Evolutionary conservation across 768 basidiomycete species (phyloP).

Genomic region (Leccinum rimulosum): DNA sequence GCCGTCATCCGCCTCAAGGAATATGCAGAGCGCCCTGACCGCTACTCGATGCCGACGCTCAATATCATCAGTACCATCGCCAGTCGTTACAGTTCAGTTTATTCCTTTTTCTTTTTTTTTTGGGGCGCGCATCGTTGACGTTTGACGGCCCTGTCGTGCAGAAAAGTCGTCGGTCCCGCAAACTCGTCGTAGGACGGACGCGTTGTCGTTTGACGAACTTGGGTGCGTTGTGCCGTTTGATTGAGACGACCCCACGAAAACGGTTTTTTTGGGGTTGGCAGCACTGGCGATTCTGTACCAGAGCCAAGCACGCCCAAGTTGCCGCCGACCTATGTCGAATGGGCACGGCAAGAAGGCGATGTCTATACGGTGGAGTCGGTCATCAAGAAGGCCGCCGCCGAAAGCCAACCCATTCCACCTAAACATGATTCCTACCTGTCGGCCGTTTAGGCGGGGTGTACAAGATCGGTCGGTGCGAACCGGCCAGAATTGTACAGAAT

Average conservation of each 20-base stretch:
- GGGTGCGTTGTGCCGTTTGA: conserved; percentile 10
- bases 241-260: background rate
- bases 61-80: conserved; percentile 21
- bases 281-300: conserved; percentile 6
- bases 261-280: background rate
- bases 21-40: conserved; percentile 37
- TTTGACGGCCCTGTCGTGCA: conserved; percentile 8
- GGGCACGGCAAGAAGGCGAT: conserved; percentile 2
- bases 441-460: conserved; percentile 9
- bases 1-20: conserved; percentile 64
- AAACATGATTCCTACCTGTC: conserved; percentile 1
- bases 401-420: conserved; percentile 1
- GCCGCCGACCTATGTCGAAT: conserved; percentile 21
- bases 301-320: conserved; percentile 12
- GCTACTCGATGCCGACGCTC: conserved; percentile 19
- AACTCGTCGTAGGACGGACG: conserved; percentile 10
- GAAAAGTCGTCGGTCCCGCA: conserved; percentile 14
- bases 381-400: conserved; percentile 1
- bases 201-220: conserved; percentile 18
- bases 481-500: background rate
- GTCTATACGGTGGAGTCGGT: conserved; percentile 6
- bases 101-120: background rate
- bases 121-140: background rate
- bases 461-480: background rate
- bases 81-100: conserved; percentile 16